These are phyloP conservation scores for Obelidium mucronatum DNA, from an alignment of 192 early-diverging fungal species.

Conservation along the genomic window DNA sequence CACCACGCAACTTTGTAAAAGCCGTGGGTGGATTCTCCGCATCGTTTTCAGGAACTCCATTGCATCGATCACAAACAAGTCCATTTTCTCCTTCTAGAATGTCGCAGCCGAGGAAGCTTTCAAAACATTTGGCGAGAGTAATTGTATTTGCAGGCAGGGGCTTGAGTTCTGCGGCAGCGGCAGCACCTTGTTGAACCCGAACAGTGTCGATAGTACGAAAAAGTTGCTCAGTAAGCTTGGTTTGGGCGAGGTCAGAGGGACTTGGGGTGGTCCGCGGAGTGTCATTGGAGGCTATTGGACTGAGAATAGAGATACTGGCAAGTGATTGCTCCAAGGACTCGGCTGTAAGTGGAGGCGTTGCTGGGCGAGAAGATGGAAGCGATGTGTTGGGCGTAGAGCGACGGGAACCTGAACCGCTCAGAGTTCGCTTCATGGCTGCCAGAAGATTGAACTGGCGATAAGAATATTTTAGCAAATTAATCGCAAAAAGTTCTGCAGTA, in stretches of 20 bases:
- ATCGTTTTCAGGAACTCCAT: background rate
- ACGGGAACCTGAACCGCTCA: no score
- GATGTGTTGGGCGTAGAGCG: no score
- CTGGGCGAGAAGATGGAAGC: background rate
- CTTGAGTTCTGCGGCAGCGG: background rate
- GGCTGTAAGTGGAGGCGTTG: conserved; percentile 6
- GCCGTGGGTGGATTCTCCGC: background rate
- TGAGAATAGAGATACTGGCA: no score
- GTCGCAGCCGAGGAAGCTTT: conserved; percentile 66
- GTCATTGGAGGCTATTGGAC: no score
- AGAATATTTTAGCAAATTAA: conserved; percentile 34
- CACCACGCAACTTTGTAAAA: background rate
- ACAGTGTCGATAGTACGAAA: conserved; percentile 28
- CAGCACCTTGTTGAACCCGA: conserved; percentile 5
- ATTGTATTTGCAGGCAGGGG: background rate
- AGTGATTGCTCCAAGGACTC: conserved; percentile 5
- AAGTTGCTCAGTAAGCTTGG: conserved; percentile 11
- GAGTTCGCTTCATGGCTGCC: conserved; percentile 15
- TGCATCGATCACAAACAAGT: conserved; percentile 71
- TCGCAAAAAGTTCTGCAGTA: background rate
- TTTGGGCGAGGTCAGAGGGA: background rate
- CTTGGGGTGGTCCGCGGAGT: background rate
- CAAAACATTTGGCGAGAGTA: conserved; percentile 39
- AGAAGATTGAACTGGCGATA: conserved; percentile 16
- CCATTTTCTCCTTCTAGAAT: conserved; percentile 65